Percentiles rank a stretch among this genome's conserved stretches.
Evolutionary conservation across 257 asterid genomes (phyloP).

Genomic region (Eucommia ulmoides): DNA sequence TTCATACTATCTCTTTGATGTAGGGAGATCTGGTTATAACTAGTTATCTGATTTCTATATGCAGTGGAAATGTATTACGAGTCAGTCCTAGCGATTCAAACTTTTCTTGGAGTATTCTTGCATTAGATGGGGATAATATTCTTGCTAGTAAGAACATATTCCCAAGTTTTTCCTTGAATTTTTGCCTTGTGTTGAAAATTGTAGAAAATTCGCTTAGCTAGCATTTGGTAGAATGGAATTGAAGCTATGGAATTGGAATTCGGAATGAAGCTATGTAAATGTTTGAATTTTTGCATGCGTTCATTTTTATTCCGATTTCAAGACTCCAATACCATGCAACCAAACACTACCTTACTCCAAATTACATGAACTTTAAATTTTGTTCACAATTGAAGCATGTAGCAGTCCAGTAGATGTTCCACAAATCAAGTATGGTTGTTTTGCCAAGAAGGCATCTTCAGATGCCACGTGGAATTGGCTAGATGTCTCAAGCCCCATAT

Average conservation of each 20-base stretch:
- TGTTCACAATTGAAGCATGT: slow-evolving; percentile 37
- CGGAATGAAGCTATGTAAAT: too few relatives aligned
- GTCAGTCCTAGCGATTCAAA: slow-evolving; percentile 57
- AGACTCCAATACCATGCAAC: too few relatives aligned
- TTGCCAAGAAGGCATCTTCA: slow-evolving; percentile 15
- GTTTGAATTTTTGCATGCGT: too few relatives aligned
- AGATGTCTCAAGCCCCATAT: slow-evolving; percentile 47
- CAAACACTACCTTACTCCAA: slow-evolving; percentile 9
- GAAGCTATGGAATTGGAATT: too few relatives aligned
- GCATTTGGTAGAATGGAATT: too few relatives aligned
- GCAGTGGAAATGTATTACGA: slow-evolving; percentile 60
- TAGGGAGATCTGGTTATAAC: not conserved
- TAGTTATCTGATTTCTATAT: slow-evolving; percentile 6
- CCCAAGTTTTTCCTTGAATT: not conserved
- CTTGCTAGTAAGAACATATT: slow-evolving; percentile 43
- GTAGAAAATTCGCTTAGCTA: too few relatives aligned
- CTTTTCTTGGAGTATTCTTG: slow-evolving; percentile 66
- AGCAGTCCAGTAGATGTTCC: slow-evolving; percentile 75
- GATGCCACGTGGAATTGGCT: slow-evolving; percentile 67
- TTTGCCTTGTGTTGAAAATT: not conserved
- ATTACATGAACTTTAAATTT: slow-evolving; percentile 5
- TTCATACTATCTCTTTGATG: slow-evolving; percentile 5
- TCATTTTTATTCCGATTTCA: too few relatives aligned
- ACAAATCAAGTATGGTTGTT: slow-evolving; percentile 63
- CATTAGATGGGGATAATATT: slow-evolving; percentile 55